Evolutionary conservation across 139 green algal genomes (phyloP), one percentile per base, ranked within the genome.

Genomic region (Chlorella sp.): DNA sequence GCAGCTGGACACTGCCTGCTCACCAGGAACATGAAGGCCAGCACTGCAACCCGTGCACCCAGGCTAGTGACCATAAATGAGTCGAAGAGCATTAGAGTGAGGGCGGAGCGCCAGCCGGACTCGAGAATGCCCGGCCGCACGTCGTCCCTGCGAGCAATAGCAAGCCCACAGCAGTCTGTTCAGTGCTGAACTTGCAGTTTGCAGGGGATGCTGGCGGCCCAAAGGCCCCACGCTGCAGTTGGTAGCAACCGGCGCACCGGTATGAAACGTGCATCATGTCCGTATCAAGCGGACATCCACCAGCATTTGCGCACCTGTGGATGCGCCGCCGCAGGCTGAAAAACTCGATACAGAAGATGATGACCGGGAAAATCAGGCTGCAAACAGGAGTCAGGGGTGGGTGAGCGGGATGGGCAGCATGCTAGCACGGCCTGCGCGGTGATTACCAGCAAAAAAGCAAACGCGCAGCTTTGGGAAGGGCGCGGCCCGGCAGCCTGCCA

Each of bases 81-180:
- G 46, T 81, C 75, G 32, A 81, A 68, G 34, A 81, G 75, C 75
- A 81, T 81, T 1, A 81, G 51, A 5, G 75, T 81, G 20, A 69
- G 38, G 48, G 75, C 51, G 1, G 51, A 43, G 22, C 75, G 48
- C 75, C 75, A 81, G 20, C 44, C 32, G 54, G 75, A 81, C 22
- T 81, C 75, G 11, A 60, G 5, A 1, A 81, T 62, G 51, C 75
- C 75, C 8, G 75, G 75, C 1, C 46, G 46, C 34, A 60, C 48
- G 24, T 81, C 75, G 16, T 62, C 75, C 75, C 75, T 81, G 51
- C 48, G 46, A n/a, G n/a, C n/a, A n/a, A n/a, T n/a, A n/a, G n/a
- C n/a, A n/a, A n/a, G n/a, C n/a, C n/a, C n/a, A n/a, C n/a, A n/a
- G n/a, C n/a, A n/a, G n/a, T n/a, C n/a, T n/a, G n/a, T n/a, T n/a